phyloP scores from a whole-genome alignment of 495 filamentous ascomycete species.

The Choiromyces venosus region DNA sequence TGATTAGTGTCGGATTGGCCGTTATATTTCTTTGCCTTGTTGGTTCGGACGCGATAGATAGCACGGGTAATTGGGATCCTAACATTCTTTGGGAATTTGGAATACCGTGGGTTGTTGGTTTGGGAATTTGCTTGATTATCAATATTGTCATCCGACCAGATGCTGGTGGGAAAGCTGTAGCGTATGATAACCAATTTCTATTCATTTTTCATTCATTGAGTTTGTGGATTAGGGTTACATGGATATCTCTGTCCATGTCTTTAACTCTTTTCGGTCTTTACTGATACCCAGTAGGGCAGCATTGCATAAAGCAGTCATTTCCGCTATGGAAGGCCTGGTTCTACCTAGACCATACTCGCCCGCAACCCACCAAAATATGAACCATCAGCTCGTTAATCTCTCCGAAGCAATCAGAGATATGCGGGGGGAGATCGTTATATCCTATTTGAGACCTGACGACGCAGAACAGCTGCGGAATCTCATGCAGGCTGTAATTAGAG shows the following conservation, averaged over 20 bases:
- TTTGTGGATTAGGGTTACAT: neutral
- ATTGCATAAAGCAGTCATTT: constrained; percentile 44
- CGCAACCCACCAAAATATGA: constrained; percentile 43
- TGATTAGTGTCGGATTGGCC: constrained; percentile 53
- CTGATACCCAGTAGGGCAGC: constrained; percentile 40
- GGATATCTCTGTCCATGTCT: neutral
- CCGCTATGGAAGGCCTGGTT: constrained; percentile 45
- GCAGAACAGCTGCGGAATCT: constrained; percentile 49
- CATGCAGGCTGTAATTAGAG: constrained; percentile 52
- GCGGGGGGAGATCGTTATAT: constrained; percentile 51
- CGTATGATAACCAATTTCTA: constrained; percentile 40
- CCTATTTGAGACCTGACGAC: constrained; percentile 50
- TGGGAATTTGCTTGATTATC: constrained; percentile 50
- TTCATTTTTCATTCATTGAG: constrained; percentile 7
- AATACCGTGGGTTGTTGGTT: constrained; percentile 54
- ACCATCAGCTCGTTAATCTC: constrained; percentile 49
- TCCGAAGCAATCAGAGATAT: constrained; percentile 55
- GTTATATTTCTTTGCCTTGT: constrained; percentile 53
- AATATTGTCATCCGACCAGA: constrained; percentile 50
- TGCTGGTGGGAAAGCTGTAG: constrained; percentile 51
- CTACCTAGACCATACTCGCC: constrained; percentile 45
- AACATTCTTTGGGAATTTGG: constrained; percentile 51
- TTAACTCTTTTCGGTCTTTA: constrained; percentile 9
- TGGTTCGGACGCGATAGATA: constrained; percentile 43
- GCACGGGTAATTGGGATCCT: constrained; percentile 43